phyloP scores from a whole-genome alignment of 192 early-diverging fungal species.

The Funneliformis geosporum region DNA sequence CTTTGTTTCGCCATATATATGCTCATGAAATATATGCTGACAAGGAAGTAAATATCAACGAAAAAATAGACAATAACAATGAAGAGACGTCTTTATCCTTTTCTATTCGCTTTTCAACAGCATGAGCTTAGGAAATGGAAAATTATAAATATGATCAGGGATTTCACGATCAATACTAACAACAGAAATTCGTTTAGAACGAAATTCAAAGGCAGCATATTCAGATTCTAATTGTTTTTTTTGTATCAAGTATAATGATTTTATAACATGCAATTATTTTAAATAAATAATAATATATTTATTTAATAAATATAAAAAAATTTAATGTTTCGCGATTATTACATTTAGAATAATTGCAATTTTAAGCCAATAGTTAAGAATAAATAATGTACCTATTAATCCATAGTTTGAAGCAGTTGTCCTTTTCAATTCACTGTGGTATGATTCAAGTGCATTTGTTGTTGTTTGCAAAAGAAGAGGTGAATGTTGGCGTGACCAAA shows the following conservation, averaged over 20 bases:
- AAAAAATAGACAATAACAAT: not conserved
- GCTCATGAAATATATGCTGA: not conserved
- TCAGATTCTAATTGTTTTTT: too few species aligned
- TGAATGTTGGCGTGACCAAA: slow-evolving; percentile 26
- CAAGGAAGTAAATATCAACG: not conserved
- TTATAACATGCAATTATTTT: too few species aligned
- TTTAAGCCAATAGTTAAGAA: too few species aligned
- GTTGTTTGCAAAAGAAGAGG: slow-evolving; percentile 9
- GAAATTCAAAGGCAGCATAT: too few species aligned
- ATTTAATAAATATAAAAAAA: not conserved
- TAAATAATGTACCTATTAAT: slow-evolving; percentile 4
- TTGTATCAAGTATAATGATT: too few species aligned
- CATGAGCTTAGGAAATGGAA: too few species aligned
- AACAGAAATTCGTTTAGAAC: not conserved
- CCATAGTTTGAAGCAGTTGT: not conserved
- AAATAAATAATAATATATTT: not conserved
- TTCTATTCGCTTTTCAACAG: not conserved
- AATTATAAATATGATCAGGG: too few species aligned
- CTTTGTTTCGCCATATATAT: not conserved
- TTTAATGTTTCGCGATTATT: not conserved
- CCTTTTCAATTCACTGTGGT: too few species aligned
- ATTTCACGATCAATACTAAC: not conserved
- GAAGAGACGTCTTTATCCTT: not conserved
- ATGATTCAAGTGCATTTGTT: slow-evolving; percentile 6
- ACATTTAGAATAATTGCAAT: too few species aligned